These are phyloP conservation scores for Nematocida minor DNA, from an alignment of 371 early-diverging fungal species.

Conservation along the genomic window DNA sequence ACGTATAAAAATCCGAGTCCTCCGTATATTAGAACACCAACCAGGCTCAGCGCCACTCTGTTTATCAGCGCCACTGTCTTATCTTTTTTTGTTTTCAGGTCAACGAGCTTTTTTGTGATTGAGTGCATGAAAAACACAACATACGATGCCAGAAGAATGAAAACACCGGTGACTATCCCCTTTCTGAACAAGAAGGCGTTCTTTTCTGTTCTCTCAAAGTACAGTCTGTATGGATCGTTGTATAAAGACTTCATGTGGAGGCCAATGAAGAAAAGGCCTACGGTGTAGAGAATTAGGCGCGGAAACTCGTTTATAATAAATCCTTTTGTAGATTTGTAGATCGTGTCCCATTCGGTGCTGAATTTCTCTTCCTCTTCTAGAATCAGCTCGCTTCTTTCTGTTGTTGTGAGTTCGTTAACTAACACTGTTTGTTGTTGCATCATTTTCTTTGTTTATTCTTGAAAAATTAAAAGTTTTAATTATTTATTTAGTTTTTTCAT, in stretches of 20 bases:
- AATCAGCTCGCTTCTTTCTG: not conserved
- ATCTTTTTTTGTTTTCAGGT: not conserved
- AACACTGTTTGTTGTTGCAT: no score
- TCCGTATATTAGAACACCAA: not conserved
- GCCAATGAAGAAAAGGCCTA: not conserved
- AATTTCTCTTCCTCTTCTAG: not conserved
- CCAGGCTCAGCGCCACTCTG: not conserved
- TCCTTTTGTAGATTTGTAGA: not conserved
- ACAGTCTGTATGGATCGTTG: not conserved
- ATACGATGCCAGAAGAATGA: not conserved
- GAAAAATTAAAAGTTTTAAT: not conserved
- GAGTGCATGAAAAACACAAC: not conserved
- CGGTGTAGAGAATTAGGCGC: not conserved
- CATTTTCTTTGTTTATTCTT: not conserved
- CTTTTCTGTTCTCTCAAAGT: not conserved
- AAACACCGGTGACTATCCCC: not conserved
- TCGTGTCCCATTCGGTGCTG: not conserved
- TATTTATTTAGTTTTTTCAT: not conserved
- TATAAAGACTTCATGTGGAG: not conserved
- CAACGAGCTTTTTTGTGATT: not conserved
- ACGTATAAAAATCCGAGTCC: not conserved
- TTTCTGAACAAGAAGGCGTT: not conserved
- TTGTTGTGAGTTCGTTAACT: not conserved
- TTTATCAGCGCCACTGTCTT: not conserved
- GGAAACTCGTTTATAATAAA: not conserved